Evolutionary conservation across 2,329 filamentous ascomycete genomes (phyloP), one percentile per base, ranked within the genome.

Genomic region (Dothiorella sarmentorum): DNA sequence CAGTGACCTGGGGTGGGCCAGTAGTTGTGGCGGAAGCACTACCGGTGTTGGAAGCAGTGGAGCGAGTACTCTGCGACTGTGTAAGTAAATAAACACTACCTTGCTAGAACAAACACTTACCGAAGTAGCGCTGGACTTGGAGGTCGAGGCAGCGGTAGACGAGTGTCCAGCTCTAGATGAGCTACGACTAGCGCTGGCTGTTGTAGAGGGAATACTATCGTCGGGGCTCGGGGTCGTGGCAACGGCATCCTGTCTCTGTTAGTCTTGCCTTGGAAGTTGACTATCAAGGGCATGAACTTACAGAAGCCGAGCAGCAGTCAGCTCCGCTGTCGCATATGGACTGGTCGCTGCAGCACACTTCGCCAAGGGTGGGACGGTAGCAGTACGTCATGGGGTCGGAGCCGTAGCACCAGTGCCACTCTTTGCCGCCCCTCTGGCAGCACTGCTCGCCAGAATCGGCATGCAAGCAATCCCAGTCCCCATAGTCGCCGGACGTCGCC

Each of bases 321-420:
- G 24, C 20, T 4, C 53, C 38, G 18, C 38, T 18, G 18, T n/a
- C 18, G 53, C 53, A 56, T 4, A 35, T n/a, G 20, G 9, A 33
- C 11, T 37, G 45, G 37, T 52, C 56, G 26, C n/a, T 42, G 37
- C 56, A 59, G 56, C 56, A 59, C 15, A 59, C 56, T 40, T 59
- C 56, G 24, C 56, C 56, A 18, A 27, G 24, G 4, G n/a, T 35
- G 45, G 56, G 56, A 5, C 45, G 35, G 26, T 53, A 59, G 56
- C 56, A 59, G 35, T 45, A 43, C 35, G 42, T 52, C 7, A 45
- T 52, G 15, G 56, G 56, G 22, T 38, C 47, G 31, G 29, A 37
- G 31, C 55, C 55, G 42, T 18, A 45, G 55, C 55, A 57, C 42
- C 33, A 57, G 29, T 47, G 42, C n/a, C 26, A 29, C n/a, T 31